Evolutionary conservation across 202 grass and related monocot species (phyloP).

Genomic region (Musa balbisiana): DNA sequence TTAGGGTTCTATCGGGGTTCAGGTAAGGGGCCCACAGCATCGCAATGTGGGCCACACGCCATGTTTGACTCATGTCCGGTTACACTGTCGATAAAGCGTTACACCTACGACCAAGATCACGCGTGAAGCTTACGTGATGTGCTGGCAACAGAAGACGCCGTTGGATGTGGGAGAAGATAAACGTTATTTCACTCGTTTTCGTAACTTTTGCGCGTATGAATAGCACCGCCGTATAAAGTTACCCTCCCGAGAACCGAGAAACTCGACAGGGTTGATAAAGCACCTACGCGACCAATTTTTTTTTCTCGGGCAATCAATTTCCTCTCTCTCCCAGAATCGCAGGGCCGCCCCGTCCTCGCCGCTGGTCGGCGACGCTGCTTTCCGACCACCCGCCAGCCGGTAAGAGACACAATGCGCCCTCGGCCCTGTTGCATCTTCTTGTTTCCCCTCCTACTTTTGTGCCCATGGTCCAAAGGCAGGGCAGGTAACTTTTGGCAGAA

Average conservation of each 20-base stretch:
- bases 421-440: no score
- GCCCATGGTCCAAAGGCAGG: background rate
- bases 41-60: no score
- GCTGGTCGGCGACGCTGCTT: background rate
- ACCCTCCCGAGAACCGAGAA: background rate
- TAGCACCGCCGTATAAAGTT: background rate
- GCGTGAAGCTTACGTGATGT: no score
- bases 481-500: background rate
- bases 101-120: no score
- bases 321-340: background rate
- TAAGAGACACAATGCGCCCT: background rate
- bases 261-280: background rate
- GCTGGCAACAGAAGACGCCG: no score
- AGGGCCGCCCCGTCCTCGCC: background rate
- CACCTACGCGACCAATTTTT: background rate
- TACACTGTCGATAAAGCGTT: no score
- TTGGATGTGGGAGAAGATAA: no score
- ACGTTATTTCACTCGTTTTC: no score
- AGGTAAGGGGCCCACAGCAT: no score
- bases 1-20: constrained; percentile 4
- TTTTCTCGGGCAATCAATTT: background rate
- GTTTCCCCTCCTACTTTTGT: background rate
- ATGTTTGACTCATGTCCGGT: no score
- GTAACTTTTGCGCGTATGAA: background rate
- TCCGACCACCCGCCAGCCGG: background rate